Conservation (phyloP, 2,329 filamentous ascomycete genomes). For the Pseudocercospora crystallina region DNA sequence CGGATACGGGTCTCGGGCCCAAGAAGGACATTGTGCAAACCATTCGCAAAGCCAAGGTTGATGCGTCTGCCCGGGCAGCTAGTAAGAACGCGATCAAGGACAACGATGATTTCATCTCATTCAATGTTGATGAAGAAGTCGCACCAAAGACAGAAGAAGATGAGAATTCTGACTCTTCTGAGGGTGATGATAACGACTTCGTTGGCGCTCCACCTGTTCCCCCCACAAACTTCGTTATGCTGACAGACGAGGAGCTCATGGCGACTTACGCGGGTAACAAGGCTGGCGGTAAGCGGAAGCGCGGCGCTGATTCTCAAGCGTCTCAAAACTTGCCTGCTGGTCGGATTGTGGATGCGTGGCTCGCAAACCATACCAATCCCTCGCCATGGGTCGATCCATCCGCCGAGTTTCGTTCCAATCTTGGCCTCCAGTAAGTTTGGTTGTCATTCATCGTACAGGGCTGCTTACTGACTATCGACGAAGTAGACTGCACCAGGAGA, state of each 20-base stretch:
- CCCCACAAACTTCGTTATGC: constrained; percentile 22
- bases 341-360: constrained; percentile 47
- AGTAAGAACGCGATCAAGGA: constrained; percentile 36
- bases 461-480: constrained; percentile 6
- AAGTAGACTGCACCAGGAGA: constrained; percentile 76
- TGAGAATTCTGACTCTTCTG: constrained; percentile 25
- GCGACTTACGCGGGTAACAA: constrained; percentile 7
- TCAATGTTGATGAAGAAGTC: constrained; percentile 44
- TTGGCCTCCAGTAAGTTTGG: constrained; percentile 27
- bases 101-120: constrained; percentile 83
- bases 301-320: constrained; percentile 34
- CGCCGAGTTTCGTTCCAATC: constrained; percentile 39
- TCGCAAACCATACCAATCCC: constrained; percentile 38
- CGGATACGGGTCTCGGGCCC: constrained; percentile 70
- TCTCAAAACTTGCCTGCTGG: constrained; percentile 37
- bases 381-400: constrained; percentile 65
- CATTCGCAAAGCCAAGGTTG: constrained; percentile 83
- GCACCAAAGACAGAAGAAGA: constrained; percentile 30
- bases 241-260: constrained; percentile 24
- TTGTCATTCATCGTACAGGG: not conserved
- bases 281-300: constrained; percentile 67
- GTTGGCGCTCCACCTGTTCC: constrained; percentile 11
- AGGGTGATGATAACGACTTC: constrained; percentile 40
- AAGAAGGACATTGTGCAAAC: constrained; percentile 85
- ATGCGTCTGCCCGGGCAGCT: constrained; percentile 56